A percentile compares a stretch with the other conserved stretches of the same genome.
Evolutionary conservation across 306 rosid species (phyloP).

Genomic region (Geum urbanum): DNA sequence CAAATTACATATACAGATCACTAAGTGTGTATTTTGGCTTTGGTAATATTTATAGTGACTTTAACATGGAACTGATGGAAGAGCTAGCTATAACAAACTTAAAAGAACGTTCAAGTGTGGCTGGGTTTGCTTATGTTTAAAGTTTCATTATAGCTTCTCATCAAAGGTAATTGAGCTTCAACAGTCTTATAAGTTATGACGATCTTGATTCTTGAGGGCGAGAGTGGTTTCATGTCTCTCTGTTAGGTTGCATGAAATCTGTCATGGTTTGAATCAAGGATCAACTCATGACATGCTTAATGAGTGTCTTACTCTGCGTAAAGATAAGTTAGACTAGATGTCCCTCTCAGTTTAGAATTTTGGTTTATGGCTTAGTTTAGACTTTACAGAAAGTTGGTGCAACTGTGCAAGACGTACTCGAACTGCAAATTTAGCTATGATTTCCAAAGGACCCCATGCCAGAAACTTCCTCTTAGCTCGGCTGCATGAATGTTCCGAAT

Average conservation of each 20-base stretch:
- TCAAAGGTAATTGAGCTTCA: conserved; percentile 12
- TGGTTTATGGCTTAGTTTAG: conserved; percentile 12
- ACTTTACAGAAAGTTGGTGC: conserved; percentile 9
- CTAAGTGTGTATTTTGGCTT: not conserved
- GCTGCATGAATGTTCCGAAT: no score
- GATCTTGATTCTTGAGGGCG: not conserved
- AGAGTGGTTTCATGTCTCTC: conserved; percentile 20
- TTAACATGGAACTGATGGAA: not conserved
- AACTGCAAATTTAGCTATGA: conserved; percentile 1
- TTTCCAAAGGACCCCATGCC: not conserved
- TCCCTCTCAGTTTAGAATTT: conserved; percentile 17
- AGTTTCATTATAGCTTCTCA: conserved; percentile 19
- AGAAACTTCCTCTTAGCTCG: not conserved
- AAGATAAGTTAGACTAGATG: conserved; percentile 1
- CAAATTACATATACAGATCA: not conserved
- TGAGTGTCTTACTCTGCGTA: not conserved
- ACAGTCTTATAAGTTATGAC: not conserved
- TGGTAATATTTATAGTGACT: not conserved
- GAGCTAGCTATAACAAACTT: not conserved
- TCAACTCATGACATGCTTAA: conserved; percentile 1
- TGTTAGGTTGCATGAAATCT: conserved; percentile 14
- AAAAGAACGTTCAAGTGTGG: not conserved
- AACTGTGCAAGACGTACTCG: not conserved
- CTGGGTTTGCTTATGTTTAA: conserved; percentile 1
- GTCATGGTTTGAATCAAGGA: conserved; percentile 9